A percentile compares a stretch with the other conserved stretches of the same genome.
These are phyloP conservation scores for Mycena chlorophos DNA, from an alignment of 768 basidiomycete species.

Conservation along the genomic window DNA sequence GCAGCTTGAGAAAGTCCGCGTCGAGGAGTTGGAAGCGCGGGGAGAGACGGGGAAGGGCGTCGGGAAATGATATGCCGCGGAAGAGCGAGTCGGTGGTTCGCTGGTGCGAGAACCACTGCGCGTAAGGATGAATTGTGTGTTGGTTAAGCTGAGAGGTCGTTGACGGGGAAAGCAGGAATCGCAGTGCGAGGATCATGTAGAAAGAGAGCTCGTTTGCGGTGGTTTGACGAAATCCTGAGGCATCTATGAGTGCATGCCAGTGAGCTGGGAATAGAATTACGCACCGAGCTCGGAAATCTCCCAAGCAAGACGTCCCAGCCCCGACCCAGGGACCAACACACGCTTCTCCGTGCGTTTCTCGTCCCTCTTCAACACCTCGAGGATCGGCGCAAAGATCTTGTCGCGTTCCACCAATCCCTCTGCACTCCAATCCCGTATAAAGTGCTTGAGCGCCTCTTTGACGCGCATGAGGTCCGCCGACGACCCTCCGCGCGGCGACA, in stretches of 20 bases:
- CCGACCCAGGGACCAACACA: conserved; percentile 65
- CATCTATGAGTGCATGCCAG: neutral
- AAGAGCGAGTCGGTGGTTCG: conserved; percentile 49
- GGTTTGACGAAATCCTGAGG: conserved; percentile 48
- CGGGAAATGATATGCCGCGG: conserved; percentile 58
- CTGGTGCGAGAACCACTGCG: conserved; percentile 74
- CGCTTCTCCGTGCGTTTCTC: conserved; percentile 34
- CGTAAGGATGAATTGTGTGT: conserved; percentile 59
- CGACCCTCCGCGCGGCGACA: conserved; percentile 22
- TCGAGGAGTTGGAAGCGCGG: conserved; percentile 48
- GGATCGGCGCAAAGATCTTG: conserved; percentile 55
- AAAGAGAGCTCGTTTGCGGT: conserved; percentile 65
- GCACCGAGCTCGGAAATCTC: conserved; percentile 63
- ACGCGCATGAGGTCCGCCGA: conserved; percentile 47
- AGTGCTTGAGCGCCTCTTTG: conserved; percentile 64
- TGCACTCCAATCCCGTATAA: conserved; percentile 68
- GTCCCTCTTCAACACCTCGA: conserved; percentile 44
- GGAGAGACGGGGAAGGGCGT: conserved; percentile 53
- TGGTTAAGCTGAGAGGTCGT: conserved; percentile 43
- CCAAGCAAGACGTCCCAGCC: conserved; percentile 66
- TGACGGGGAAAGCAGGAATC: conserved; percentile 54
- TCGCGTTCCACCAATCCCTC: conserved; percentile 58
- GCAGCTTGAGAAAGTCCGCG: conserved; percentile 55
- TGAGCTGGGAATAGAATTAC: conserved; percentile 12
- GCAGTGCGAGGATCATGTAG: conserved; percentile 64